A percentile compares a stretch with the other conserved stretches of the same genome.
Evolutionary conservation across 1,284 basidiomycete species (phyloP).

Genomic region (Fistulinella cinereoalba): DNA sequence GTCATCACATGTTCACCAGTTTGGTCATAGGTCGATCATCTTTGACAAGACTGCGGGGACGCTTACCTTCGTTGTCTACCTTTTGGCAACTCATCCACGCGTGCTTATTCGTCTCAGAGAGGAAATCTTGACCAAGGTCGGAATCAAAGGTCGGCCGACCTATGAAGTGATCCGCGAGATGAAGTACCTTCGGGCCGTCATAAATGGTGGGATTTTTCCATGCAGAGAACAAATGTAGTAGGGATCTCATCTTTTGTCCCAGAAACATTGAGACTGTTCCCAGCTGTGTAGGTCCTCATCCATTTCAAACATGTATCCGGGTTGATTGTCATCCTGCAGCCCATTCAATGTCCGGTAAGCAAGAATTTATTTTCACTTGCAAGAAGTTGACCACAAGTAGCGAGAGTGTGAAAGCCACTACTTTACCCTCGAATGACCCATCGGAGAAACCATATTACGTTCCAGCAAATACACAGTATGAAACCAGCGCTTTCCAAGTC

Average conservation of each 20-base stretch:
- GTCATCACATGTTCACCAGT: neutral
- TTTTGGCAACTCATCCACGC: conserved; percentile 47
- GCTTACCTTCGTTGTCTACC: conserved; percentile 50
- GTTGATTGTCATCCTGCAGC: conserved; percentile 7
- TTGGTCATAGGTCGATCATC: neutral
- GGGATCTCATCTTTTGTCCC: neutral
- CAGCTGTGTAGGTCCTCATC: conserved; percentile 45
- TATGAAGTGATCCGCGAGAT: conserved; percentile 47
- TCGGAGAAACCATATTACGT: conserved; percentile 25
- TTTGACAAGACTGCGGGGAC: conserved; percentile 41
- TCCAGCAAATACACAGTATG: conserved; percentile 45
- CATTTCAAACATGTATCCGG: neutral
- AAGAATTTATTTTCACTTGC: neutral
- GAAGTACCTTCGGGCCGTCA: conserved; percentile 50
- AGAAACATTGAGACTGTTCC: conserved; percentile 48
- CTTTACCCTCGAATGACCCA: conserved; percentile 33
- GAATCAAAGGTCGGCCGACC: conserved; percentile 39
- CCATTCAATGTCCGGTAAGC: conserved; percentile 29
- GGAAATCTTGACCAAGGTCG: conserved; percentile 47
- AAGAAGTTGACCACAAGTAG: conserved; percentile 18
- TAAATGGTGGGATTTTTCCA: conserved; percentile 41
- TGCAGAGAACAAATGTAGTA: neutral
- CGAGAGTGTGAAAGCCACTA: conserved; percentile 43
- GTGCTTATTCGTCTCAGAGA: conserved; percentile 43
- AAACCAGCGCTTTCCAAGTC: neutral